phyloP scores from a whole-genome alignment of 2,329 filamentous ascomycete species.

The Colletotrichum orbiculare region DNA sequence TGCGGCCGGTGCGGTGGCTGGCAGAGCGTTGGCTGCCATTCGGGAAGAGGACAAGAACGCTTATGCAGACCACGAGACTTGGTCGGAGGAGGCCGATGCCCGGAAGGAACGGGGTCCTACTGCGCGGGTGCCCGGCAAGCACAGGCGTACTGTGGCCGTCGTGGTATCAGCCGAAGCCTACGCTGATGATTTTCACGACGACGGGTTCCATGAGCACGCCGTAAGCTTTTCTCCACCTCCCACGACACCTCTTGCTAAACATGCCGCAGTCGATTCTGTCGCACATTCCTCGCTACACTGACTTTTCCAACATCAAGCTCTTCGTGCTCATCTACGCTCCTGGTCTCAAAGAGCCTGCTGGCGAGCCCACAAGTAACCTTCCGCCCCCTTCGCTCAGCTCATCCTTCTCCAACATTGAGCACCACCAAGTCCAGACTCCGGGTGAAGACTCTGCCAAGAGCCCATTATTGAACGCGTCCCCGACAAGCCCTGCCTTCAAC shows the following conservation, averaged over 20 bases:
- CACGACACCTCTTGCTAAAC: conserved; percentile 22
- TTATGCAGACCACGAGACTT: conserved; percentile 87
- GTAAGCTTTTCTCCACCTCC: conserved; percentile 63
- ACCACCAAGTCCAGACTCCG: conserved; percentile 76
- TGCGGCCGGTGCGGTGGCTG: conserved; percentile 84
- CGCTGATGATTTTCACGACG: conserved; percentile 68
- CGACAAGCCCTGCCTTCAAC: conserved; percentile 74
- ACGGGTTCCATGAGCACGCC: conserved; percentile 78
- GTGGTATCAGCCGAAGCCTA: conserved; percentile 84
- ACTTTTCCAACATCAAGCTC: conserved; percentile 79
- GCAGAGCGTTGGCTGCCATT: conserved; percentile 84
- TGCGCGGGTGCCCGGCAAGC: conserved; percentile 53
- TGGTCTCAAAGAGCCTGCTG: conserved; percentile 73
- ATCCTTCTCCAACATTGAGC: conserved; percentile 88
- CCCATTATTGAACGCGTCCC: conserved; percentile 60
- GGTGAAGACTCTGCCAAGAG: conserved; percentile 70
- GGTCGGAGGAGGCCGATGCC: conserved; percentile 89
- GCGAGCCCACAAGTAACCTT: conserved; percentile 66
- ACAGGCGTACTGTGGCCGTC: conserved; percentile 84
- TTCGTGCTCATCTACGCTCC: conserved; percentile 94
- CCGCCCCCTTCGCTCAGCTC: conserved; percentile 76
- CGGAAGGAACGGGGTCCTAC: conserved; percentile 61
- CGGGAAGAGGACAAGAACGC: conserved; percentile 84
- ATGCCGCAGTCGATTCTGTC: conserved; percentile 80
- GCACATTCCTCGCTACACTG: conserved; percentile 82